Base-by-base conservation (phyloP, 805 yeast species). In the Kockiozyma suomiensis region DNA sequence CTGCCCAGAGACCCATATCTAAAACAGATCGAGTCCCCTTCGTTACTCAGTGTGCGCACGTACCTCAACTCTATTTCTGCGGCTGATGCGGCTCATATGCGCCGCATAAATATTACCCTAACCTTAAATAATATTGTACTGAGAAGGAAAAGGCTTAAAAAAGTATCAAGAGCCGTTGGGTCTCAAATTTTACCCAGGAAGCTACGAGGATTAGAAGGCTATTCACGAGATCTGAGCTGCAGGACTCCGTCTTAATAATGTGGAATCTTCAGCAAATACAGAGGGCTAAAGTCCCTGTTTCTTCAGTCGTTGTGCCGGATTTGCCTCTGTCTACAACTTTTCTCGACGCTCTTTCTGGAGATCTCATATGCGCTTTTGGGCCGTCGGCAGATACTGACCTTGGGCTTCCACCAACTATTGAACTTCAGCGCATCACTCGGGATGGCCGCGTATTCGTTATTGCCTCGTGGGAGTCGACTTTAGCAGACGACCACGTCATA, bases 301-400 rank as follows among this genome's bases (percentile, higher is more conserved):
- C 75, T 47, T 82, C 91, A 0, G 72, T 76, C 46, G 81, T 86
- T 1, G 86, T 81, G 51, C 93, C 93, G 0, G 92, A 86, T 67
- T 73, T 86, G 57, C 76, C 77, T n/a, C 75, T 85, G 5, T 23
- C 38, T 1, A 79, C 81, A 17, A 74, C 88, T 0, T 81, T 77
- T 12, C 89, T 90, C 68, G 96, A 90, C 70, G 81, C 88, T 0
- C 82, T 88, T 35, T 80, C 86, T 8, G 94, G 90, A 70, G 81
- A 88, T 56, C 78, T 90, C 40, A 84, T 94, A 0, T 81, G 84
- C 64, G 87, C 82, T 1, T 76, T 88, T 52, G 82, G 84, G 3
- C 53, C 53, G 32, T 25, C 33, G 3, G 5, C 28, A 30, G 53
- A 49, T 19, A 37, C 13, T 23, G 43, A 37, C 30, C 37, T 23